A percentile compares a stretch with the other conserved stretches of the same genome.
Conservation (phyloP, 305 asterid genomes). For the Fraxinus floribunda region DNA sequence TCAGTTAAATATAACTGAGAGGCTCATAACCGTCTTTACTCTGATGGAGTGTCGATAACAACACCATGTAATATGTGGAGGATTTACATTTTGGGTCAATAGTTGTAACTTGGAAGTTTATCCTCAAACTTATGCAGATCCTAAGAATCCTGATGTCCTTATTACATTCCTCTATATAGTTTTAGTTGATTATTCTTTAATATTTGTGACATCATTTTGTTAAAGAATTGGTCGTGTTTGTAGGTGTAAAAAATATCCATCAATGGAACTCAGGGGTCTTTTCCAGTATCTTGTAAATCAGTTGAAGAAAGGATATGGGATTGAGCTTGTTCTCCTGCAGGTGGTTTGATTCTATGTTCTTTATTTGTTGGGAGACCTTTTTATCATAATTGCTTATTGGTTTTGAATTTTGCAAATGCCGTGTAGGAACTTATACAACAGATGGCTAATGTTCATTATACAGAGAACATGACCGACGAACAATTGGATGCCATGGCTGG, state of each 20-base stretch:
- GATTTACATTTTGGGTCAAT: background rate
- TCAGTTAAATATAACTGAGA: background rate
- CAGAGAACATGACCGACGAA: constrained; percentile 99
- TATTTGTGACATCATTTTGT: constrained; percentile 12
- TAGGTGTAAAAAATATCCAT: constrained; percentile 99
- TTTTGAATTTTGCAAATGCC: constrained; percentile 32
- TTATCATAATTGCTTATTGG: constrained; percentile 10
- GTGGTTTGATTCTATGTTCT: constrained; percentile 32
- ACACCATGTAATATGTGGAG: background rate
- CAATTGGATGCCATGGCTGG: constrained; percentile 99
- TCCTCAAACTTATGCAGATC: background rate
- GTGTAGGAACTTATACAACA: constrained; percentile 95
- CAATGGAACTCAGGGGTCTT: constrained; percentile 98
- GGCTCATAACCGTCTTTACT: background rate
- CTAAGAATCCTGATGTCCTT: constrained; percentile 5
- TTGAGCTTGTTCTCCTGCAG: constrained; percentile 97
- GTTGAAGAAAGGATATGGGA: constrained; percentile 94
- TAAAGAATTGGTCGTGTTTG: constrained; percentile 26
- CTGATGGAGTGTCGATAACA: background rate
- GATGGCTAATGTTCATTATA: constrained; percentile 98
- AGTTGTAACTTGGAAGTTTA: constrained; percentile 8
- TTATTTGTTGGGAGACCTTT: constrained; percentile 17
- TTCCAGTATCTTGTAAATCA: constrained; percentile 98
- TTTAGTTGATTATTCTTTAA: constrained; percentile 27
- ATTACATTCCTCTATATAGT: constrained; percentile 7